Evolutionary conservation across 2,329 filamentous ascomycete genomes (phyloP), one percentile per base, ranked within the genome.

Genomic region (Penicillium vulpinum): DNA sequence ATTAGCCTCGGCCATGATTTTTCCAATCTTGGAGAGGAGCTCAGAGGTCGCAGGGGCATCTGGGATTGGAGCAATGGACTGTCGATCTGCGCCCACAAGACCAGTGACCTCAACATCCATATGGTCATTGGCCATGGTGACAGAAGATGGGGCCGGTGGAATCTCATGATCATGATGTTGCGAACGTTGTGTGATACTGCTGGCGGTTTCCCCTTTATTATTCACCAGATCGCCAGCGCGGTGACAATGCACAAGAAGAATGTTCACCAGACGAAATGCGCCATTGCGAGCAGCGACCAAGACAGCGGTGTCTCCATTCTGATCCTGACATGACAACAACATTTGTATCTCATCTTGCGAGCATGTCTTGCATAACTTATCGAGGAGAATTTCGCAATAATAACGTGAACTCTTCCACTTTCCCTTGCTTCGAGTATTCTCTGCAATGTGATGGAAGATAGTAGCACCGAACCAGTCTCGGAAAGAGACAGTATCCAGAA

Each of bases 391-490:
- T 73, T 97, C 93, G 31, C 96, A 84, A 75, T 99, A 99, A 73
- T 97, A 97, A 33, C 91, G 85, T 31, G 92, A 92, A 68, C 90
- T 95, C 22, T 90, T 88, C 70, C 92, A 92, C 74, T 93, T 96
- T 59, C 89, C 90, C 49, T 91, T 88, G 51, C 89, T 90, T 65
- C 88, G 87, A 56, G 93, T 96, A 67, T 93, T 93, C 51, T 90
- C 88, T 18, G 92, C 91, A 41, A 96, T 92, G 72, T 97, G 93
- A 70, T 97, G 94, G 68, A 99, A 93, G 50, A 96, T 90, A 0
- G 92, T 97, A 59, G 88, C 89, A 13, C 91, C 89, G 49, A 88
- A 88, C 73, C 85, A 87, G 70, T 99, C 94, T 22, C 89, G 84
- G 57, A 86, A 85, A 51, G 88, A 87, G 38, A 96, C 86, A 0